Percentiles rank a stretch among this genome's conserved stretches.
Conservation (phyloP, 2,329 filamentous ascomycete species). For the Fusarium proliferatum region DNA sequence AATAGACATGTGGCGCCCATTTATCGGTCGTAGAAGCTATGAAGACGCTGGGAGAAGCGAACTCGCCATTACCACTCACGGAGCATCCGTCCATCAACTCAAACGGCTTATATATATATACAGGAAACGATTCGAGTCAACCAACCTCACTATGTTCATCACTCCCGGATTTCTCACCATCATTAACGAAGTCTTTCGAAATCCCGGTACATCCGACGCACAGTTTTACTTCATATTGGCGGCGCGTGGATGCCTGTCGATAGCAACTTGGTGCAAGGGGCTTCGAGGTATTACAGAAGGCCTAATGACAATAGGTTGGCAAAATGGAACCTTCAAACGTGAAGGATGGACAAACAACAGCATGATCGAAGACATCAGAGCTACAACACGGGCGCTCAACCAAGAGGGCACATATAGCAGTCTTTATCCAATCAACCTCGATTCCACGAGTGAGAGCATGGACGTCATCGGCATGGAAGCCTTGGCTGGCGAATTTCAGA, state of each 20-base stretch:
- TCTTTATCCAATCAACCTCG: conserved; percentile 11
- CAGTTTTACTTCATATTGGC: conserved; percentile 14
- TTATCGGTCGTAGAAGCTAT: fast-evolving
- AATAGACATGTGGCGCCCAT: conserved; percentile 17
- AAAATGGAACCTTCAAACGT: conserved; percentile 1
- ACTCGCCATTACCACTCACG: background rate
- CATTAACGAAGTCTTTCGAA: conserved; percentile 9
- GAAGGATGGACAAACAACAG: background rate
- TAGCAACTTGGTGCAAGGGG: conserved; percentile 22
- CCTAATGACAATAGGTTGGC: conserved; percentile 11
- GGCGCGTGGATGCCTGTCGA: background rate
- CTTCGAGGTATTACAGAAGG: conserved; percentile 8
- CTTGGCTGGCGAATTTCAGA: background rate
- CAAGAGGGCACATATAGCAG: conserved; percentile 6
- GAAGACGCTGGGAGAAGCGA: background rate
- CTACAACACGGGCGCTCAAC: background rate
- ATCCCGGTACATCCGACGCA: background rate
- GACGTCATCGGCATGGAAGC: conserved; percentile 16
- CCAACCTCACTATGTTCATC: conserved; percentile 5
- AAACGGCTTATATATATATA: conserved; percentile 7
- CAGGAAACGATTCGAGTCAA: conserved; percentile 13
- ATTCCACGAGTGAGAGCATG: conserved; percentile 9
- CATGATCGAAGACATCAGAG: conserved; percentile 4
- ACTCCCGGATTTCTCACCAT: background rate
- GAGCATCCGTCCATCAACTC: background rate